Evolutionary conservation across 768 basidiomycete species (phyloP).

Genomic region (Auriscalpium vulgare): DNA sequence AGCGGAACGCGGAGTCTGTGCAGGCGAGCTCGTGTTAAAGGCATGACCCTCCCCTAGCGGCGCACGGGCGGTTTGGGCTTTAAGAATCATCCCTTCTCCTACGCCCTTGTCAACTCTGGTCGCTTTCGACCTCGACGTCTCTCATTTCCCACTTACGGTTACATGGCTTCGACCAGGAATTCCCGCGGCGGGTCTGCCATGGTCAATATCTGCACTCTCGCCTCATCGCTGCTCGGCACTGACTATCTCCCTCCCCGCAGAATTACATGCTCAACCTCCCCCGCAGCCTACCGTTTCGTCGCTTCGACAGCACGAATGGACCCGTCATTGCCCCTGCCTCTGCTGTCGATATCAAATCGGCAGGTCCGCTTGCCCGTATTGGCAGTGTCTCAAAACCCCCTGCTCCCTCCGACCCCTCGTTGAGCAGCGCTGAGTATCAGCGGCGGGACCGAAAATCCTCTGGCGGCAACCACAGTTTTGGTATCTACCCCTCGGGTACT

Average conservation of each 20-base stretch:
- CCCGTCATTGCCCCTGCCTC: not conserved
- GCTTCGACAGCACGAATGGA: not conserved
- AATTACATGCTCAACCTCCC: conserved; percentile 12
- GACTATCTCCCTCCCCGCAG: conserved; percentile 5
- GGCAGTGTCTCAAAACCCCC: not conserved
- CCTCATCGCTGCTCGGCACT: not conserved
- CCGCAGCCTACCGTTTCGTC: not conserved
- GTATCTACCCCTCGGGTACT: conserved; percentile 12
- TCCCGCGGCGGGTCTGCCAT: conserved; percentile 13
- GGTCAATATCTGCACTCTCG: conserved; percentile 4
- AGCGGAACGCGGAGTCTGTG: not conserved
- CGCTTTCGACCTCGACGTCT: conserved; percentile 4
- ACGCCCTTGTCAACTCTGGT: not conserved
- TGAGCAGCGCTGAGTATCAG: not conserved
- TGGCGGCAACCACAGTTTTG: conserved; percentile 7
- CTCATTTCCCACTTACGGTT: not conserved
- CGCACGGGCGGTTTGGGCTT: not conserved
- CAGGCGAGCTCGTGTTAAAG: conserved; percentile 10
- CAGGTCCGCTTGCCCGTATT: not conserved
- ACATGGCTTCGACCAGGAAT: conserved; percentile 11
- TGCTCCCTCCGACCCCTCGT: not conserved
- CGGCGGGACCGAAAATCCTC: conserved; percentile 9
- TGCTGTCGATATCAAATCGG: not conserved
- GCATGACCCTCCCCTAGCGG: conserved; percentile 9
- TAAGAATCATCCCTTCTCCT: conserved; percentile 9